These are phyloP conservation scores for Marasmius sp. DNA, from an alignment of 1,284 basidiomycete genomes.

Conservation along the genomic window DNA sequence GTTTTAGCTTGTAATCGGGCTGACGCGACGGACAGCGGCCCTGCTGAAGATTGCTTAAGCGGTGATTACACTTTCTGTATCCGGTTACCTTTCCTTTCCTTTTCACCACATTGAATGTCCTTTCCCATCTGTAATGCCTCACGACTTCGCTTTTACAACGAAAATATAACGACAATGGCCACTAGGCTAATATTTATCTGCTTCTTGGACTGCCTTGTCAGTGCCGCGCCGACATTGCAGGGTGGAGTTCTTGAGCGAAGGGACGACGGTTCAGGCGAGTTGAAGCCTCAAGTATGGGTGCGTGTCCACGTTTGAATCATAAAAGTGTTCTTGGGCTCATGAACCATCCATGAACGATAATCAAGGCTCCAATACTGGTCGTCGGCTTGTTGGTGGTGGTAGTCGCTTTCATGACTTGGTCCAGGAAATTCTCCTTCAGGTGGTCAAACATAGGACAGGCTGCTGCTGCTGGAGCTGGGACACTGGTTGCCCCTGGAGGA, in stretches of 20 bases:
- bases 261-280: background rate
- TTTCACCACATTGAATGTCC: background rate
- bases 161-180: background rate
- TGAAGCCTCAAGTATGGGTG: background rate
- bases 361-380: constrained; percentile 11
- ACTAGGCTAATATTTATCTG: background rate
- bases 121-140: constrained; percentile 6
- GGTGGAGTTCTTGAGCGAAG: background rate
- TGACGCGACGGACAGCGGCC: no score
- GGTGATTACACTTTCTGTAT: no score
- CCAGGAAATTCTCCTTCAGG: constrained; percentile 1
- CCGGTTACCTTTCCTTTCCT: background rate
- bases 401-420: background rate
- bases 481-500: constrained; percentile 1
- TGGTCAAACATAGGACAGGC: constrained; percentile 5
- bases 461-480: constrained; percentile 11
- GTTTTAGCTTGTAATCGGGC: no score
- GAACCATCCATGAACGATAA: background rate
- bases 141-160: constrained; percentile 10
- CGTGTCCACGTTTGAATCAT: background rate
- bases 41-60: no score
- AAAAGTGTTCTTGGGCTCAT: background rate
- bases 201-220: background rate
- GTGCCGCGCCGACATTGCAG: constrained; percentile 4
- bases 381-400: constrained; percentile 6